phyloP scores from a whole-genome alignment of 257 asterid species.

The Nicotiana tabacum region DNA sequence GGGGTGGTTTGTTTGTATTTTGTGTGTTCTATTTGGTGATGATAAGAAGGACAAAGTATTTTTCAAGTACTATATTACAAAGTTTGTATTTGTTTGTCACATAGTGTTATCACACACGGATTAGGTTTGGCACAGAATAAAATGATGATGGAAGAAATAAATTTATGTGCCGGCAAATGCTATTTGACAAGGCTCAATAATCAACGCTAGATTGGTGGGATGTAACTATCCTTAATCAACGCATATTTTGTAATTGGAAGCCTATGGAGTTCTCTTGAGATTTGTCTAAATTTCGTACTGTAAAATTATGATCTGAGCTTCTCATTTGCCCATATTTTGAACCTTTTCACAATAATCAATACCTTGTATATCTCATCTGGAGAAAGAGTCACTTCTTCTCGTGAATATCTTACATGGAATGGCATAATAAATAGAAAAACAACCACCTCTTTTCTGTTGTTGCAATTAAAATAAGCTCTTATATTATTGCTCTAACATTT shows the following conservation, averaged over 20 bases:
- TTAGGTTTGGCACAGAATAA: background rate
- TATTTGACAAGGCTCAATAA: background rate
- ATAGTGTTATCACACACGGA: background rate
- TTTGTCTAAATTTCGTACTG: background rate
- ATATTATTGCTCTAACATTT: background rate
- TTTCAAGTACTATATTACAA: background rate
- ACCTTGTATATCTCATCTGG: no score
- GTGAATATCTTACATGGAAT: no score
- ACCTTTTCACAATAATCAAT: background rate
- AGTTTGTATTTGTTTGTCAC: slow-evolving; percentile 1
- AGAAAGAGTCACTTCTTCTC: no score
- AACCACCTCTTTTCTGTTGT: no score
- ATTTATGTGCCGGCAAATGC: background rate
- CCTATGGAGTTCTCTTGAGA: background rate
- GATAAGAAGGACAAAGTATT: slow-evolving; percentile 17
- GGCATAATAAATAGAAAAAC: no score
- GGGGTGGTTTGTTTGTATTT: background rate
- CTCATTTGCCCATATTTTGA: background rate
- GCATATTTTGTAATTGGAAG: background rate
- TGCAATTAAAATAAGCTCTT: background rate
- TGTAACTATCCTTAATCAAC: background rate
- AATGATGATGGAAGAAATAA: background rate
- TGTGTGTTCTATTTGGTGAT: background rate
- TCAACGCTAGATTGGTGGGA: no score
- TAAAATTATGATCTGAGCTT: background rate